Percentiles rank a stretch among this genome's conserved stretches.
Conservation (phyloP, 176 grass and related monocot genomes). For the Neostapfia colusana region DNA sequence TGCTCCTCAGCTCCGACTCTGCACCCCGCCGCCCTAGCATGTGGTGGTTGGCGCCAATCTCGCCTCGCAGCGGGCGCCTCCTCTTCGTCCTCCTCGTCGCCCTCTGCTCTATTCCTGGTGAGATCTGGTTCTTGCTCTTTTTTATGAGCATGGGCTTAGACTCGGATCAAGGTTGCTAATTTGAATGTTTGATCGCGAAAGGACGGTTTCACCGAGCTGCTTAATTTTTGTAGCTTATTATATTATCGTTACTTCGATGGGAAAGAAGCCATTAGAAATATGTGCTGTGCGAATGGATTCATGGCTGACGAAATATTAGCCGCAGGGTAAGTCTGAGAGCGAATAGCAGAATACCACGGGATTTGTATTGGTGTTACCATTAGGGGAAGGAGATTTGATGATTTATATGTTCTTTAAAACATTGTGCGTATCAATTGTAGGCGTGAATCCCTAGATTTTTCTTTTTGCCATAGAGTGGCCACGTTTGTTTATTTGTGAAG, state of each 20-base stretch:
- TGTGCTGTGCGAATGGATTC: not conserved
- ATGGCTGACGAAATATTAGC: not conserved
- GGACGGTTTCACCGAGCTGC: not conserved
- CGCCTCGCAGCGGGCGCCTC: not conserved
- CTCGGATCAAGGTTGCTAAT: constrained; percentile 1
- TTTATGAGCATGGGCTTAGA: not conserved
- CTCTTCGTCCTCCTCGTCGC: constrained; percentile 13
- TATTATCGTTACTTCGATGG: constrained; percentile 11
- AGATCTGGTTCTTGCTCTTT: constrained; percentile 44
- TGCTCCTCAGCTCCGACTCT: not conserved
- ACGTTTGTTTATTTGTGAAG: constrained; percentile 11
- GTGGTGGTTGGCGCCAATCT: constrained; percentile 40
- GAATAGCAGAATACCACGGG: too few species aligned
- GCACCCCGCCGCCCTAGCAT: constrained; percentile 36
- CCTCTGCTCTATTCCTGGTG: constrained; percentile 45
- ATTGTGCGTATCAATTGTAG: not conserved
- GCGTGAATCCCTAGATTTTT: not conserved
- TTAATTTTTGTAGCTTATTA: not conserved
- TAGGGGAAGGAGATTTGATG: not conserved
- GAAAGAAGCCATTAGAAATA: not conserved
- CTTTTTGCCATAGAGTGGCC: not conserved
- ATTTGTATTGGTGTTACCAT: not conserved
- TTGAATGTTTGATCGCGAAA: not conserved
- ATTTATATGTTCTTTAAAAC: not conserved
- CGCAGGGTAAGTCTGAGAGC: not conserved